These are phyloP conservation scores for Phytophthora pseudosyringae DNA, from an alignment of 352 stramenopile genomes.

Conservation along the genomic window DNA sequence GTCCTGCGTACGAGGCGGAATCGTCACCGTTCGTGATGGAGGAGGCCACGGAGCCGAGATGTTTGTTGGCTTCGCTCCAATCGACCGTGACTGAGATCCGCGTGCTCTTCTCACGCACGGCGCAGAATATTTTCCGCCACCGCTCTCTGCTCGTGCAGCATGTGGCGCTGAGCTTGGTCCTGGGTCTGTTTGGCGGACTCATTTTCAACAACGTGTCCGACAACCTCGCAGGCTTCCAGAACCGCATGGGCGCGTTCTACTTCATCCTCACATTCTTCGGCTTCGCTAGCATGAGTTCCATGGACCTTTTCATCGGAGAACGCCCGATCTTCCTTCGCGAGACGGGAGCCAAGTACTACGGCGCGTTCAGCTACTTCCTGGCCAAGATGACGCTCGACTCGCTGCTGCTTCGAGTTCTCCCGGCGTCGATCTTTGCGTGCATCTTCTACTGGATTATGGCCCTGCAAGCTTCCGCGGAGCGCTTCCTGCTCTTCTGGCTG, in stretches of 20 bases:
- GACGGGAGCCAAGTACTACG: slow-evolving; percentile 81
- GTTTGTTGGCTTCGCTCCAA: slow-evolving; percentile 21
- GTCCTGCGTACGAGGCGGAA: slow-evolving; percentile 35
- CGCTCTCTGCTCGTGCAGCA: slow-evolving; percentile 74
- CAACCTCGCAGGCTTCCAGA: slow-evolving; percentile 85
- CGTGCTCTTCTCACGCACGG: slow-evolving; percentile 73
- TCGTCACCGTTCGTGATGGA: slow-evolving; percentile 70
- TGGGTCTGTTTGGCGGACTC: slow-evolving; percentile 69
- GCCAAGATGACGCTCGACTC: slow-evolving; percentile 81
- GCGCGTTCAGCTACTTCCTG: slow-evolving; percentile 79
- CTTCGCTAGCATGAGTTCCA: slow-evolving; percentile 86
- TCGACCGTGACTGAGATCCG: slow-evolving; percentile 67
- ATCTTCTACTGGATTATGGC: slow-evolving; percentile 92
- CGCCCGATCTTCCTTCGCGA: slow-evolving; percentile 81
- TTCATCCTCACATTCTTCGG: slow-evolving; percentile 90
- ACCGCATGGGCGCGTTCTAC: slow-evolving; percentile 85
- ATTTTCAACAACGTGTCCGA: slow-evolving; percentile 88
- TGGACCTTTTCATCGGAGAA: slow-evolving; percentile 85
- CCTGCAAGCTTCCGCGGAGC: slow-evolving; percentile 56
- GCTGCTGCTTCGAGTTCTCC: slow-evolving; percentile 76
- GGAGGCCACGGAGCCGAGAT: slow-evolving; percentile 9
- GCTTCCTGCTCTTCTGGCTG: slow-evolving; percentile 71
- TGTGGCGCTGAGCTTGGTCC: slow-evolving; percentile 56
- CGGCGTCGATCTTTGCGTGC: slow-evolving; percentile 75
- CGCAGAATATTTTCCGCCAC: slow-evolving; percentile 77